Evolutionary conservation across 768 basidiomycete genomes (phyloP), one percentile per base, ranked within the genome.

Genomic region (Amanita rubescens): DNA sequence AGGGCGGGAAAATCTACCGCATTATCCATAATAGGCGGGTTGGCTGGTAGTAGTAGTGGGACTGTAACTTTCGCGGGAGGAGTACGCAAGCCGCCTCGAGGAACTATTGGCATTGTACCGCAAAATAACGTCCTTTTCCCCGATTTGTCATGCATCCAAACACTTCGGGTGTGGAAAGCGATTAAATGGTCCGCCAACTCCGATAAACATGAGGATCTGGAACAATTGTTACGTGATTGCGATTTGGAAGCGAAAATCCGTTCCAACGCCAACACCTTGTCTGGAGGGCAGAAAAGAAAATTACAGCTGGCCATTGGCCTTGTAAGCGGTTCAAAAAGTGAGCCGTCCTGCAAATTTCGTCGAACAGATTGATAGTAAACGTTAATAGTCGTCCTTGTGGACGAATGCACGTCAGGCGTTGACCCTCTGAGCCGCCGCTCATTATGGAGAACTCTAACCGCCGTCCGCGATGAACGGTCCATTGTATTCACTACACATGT

Each of bases 61-160:
- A 70, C 72, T 2, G 71, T 90, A 15, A 68, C 72, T 0, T 78
- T 77, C 48, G 79, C 78, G 59, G 80, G 80, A 33, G 80, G 81
- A 0, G 64, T 69, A 15, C 61, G 74, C 37, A 71, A 70, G 25
- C 82, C 84, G 6, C 71, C 82, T 4, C 80, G 80, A 0, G 86
- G 87, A 6, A 78, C 78, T 0, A 63, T 91, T 15, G 88, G 89
- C 1, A 83, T 91, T 54, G 87, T 88, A 0, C 86, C 87, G 0
- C 88, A 90, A 69, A 89, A 87, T 70, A 90, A 91, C 59, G 87
- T 91, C 4, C 72, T 91, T 2, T 87, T 90, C 62, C 79, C 85
- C 0, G 87, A 90, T 51, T 68, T 91, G 17, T 77, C 82, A 1
- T 90, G 87, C 62, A 70, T 81, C 45, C 85, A 91, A 67, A 88